These are phyloP conservation scores for Cystobasidium pallidum DNA, from an alignment of 1,284 basidiomycete genomes.

Conservation along the genomic window DNA sequence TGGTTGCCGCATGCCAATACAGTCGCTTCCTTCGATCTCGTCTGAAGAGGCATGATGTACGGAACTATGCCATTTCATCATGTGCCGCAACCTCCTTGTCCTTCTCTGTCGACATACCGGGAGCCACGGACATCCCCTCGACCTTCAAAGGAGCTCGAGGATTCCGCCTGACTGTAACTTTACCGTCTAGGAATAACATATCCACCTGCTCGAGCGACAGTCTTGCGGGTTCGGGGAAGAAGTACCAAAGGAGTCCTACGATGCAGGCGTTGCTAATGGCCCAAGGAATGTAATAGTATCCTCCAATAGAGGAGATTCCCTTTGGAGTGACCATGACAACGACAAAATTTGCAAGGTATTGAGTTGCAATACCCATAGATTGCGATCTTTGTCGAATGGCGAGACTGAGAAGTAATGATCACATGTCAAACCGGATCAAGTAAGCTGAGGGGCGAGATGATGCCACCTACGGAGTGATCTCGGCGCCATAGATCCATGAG, in stretches of 20 bases:
- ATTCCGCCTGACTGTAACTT: constrained; percentile 48
- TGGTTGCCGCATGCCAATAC: too few relatives aligned
- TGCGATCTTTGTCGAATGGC: constrained; percentile 26
- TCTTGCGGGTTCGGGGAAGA: constrained; percentile 48
- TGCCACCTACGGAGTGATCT: constrained; percentile 45
- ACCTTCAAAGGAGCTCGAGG: constrained; percentile 16
- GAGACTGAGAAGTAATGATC: neutral
- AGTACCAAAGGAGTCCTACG: constrained; percentile 45
- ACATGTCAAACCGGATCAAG: too few relatives aligned
- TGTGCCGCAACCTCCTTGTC: constrained; percentile 20
- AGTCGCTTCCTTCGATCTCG: too few relatives aligned
- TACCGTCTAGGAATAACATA: constrained; percentile 52
- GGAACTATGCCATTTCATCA: neutral
- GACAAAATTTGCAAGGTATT: constrained; percentile 43
- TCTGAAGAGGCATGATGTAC: neutral
- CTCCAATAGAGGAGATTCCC: constrained; percentile 37
- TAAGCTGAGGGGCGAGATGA: too few relatives aligned
- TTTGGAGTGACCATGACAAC: constrained; percentile 46
- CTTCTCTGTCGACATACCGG: neutral
- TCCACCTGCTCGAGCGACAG: constrained; percentile 55
- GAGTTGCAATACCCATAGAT: constrained; percentile 46
- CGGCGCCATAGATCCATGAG: constrained; percentile 44
- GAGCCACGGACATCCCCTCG: neutral
- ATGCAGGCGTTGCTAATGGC: constrained; percentile 47
- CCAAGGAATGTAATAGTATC: constrained; percentile 39